Evolutionary conservation across 1,139 yeast species (phyloP), one percentile per base, ranked within the genome.

Genomic region (Blastobotrys malaysiensis): DNA sequence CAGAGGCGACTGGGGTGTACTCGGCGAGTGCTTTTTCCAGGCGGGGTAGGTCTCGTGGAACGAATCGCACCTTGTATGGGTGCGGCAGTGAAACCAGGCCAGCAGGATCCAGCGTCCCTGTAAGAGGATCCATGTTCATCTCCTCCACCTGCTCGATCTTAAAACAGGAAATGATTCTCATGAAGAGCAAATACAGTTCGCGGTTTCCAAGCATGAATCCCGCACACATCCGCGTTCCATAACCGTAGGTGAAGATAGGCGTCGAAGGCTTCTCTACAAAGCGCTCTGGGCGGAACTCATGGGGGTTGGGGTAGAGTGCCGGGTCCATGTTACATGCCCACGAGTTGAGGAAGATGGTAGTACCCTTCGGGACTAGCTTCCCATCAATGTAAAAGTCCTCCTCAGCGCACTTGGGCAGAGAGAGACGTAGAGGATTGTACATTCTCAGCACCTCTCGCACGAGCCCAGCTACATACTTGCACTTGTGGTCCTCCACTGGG

Each of bases 281-380:
- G 53, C 93, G 65, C 36, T 76, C 78, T 0, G 91, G 90, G 6
- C 68, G 61, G 64, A 84, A 86, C 24, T 63, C 63, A 63, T 69
- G 68, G 0, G 91, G 87, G 43, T 77, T 64, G 3, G 53, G 50
- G 9, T 63, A 85, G n/a, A 68, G 66, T 1, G 57, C 56, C 0
- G 70, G 68, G 63, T 86, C 91, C 67, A 84, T 87, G 63, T 86
- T 84, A 1, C 85, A 90, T 0, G 85, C 82, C 72, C 77, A 83
- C 0, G 86, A 77, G 63, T 86, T 86, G 85, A 86, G 80, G 52
- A 83, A 73, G 46, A 86, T 61, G 0, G 76, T 73, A 0, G 88
- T 80, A 0, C 80, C 79, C 11, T 68, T 61, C 0, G 90, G 89
- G 7, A 86, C 78, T 0, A 67, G 53, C 0, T 69, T 67, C 19